A percentile compares a stretch with the other conserved stretches of the same genome.
These are phyloP conservation scores for Scheffersomyces lignosus DNA, from an alignment of 805 yeast genomes.

Conservation along the genomic window DNA sequence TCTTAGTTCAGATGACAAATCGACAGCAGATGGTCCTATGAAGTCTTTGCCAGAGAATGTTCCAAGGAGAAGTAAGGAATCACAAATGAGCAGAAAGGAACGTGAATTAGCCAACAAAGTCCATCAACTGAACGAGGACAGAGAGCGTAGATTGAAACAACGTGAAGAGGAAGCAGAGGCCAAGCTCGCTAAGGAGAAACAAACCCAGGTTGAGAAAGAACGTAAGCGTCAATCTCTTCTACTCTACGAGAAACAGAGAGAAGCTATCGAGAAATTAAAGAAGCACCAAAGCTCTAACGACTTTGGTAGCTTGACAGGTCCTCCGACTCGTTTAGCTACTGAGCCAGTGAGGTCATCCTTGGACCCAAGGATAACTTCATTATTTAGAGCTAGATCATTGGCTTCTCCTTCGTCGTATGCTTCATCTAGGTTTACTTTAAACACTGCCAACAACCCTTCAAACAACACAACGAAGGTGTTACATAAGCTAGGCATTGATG, in stretches of 20 bases:
- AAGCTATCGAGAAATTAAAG: conserved; percentile 25
- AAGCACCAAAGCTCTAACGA: conserved; percentile 19
- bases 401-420: conserved; percentile 26
- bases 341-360: conserved; percentile 30
- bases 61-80: not conserved
- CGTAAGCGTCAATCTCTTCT: conserved; percentile 19
- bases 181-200: no score
- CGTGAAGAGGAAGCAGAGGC: conserved; percentile 8
- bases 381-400: conserved; percentile 38
- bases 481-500: conserved; percentile 38
- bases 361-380: conserved; percentile 36
- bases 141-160: conserved; percentile 12
- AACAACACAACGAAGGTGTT: conserved; percentile 34
- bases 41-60: not conserved
- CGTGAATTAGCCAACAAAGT: conserved; percentile 14
- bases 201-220: no score
- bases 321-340: conserved; percentile 24
- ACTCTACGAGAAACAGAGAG: conserved; percentile 27
- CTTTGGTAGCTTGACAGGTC: conserved; percentile 10
- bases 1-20: conserved; percentile 23
- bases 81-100: conserved; percentile 2
- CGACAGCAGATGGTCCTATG: conserved; percentile 1
- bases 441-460: conserved; percentile 4
- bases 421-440: conserved; percentile 12
- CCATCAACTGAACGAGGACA: conserved; percentile 12